A percentile compares a stretch with the other conserved stretches of the same genome.
These are phyloP conservation scores for Wallacemonas collosoma DNA, from an alignment of 208 protist genomes.

Conservation along the genomic window DNA sequence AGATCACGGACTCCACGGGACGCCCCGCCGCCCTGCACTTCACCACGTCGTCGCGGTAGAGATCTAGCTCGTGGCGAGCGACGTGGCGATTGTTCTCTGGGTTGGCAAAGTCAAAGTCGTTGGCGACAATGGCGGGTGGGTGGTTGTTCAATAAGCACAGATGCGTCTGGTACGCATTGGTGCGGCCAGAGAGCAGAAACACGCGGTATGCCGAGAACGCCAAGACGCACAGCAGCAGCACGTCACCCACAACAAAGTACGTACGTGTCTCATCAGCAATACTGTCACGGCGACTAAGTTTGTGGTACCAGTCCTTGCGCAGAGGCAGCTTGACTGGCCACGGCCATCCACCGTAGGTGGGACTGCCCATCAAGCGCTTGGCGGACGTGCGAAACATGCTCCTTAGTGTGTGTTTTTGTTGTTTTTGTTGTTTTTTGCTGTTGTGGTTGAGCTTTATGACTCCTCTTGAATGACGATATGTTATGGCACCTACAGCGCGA, in stretches of 20 bases:
- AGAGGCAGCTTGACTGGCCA: conserved; percentile 86
- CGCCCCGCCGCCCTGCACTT: conserved; percentile 39
- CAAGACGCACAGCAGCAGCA: conserved; percentile 62
- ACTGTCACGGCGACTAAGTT: conserved; percentile 62
- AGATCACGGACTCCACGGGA: conserved; percentile 77
- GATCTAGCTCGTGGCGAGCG: conserved; percentile 57
- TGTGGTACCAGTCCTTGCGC: conserved; percentile 71
- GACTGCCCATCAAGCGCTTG: conserved; percentile 46
- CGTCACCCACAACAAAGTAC: conserved; percentile 77
- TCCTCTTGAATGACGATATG: no score
- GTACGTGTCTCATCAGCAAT: conserved; percentile 79
- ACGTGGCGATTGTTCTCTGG: conserved; percentile 67
- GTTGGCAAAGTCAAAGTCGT: conserved; percentile 86
- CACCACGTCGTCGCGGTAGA: conserved; percentile 76
- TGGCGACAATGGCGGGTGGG: conserved; percentile 86
- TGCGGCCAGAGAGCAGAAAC: conserved; percentile 59
- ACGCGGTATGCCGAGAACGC: conserved; percentile 66
- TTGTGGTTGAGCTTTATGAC: no score
- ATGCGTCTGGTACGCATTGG: conserved; percentile 80
- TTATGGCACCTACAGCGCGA: no score
- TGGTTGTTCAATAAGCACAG: conserved; percentile 62
- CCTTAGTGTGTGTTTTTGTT: no score
- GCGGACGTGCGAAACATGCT: conserved; percentile 46
- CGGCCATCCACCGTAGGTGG: conserved; percentile 83
- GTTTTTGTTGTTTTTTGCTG: no score